Conservation (phyloP, 208 protist genomes). For the Strigomonas galati region DNA sequence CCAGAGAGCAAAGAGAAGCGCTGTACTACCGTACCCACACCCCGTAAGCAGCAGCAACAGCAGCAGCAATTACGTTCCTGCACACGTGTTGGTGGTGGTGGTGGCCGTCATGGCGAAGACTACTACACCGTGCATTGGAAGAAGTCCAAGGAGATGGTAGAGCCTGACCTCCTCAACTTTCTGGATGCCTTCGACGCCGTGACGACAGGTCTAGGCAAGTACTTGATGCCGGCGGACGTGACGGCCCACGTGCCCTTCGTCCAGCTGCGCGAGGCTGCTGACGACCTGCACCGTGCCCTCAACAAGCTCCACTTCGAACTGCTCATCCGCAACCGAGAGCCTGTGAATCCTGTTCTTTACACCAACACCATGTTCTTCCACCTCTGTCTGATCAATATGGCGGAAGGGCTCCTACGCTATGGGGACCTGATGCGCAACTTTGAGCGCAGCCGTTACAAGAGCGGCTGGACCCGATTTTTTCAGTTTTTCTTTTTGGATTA, state of each 20-base stretch:
- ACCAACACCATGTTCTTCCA: constrained; percentile 37
- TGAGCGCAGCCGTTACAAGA: constrained; percentile 45
- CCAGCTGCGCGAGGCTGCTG: constrained; percentile 28
- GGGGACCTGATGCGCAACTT: too few species aligned
- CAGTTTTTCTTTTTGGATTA: constrained; percentile 64
- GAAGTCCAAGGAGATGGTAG: background rate
- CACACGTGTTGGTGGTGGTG: too few species aligned
- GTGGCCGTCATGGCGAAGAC: too few species aligned
- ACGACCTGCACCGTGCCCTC: constrained; percentile 35
- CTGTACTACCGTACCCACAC: too few species aligned
- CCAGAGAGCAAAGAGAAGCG: too few species aligned
- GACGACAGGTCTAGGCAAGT: constrained; percentile 27
- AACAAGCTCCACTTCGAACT: constrained; percentile 47
- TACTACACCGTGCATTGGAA: too few species aligned
- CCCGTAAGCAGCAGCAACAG: too few species aligned
- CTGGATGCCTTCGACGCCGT: constrained; percentile 32
- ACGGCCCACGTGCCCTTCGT: constrained; percentile 39
- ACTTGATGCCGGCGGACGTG: constrained; percentile 37
- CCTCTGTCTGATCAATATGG: constrained; percentile 40
- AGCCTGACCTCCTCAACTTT: constrained; percentile 19
- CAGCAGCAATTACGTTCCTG: too few species aligned
- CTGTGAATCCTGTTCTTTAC: constrained; percentile 22
- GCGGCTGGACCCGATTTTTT: constrained; percentile 23
- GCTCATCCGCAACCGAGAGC: constrained; percentile 17
- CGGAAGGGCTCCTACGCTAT: constrained; percentile 47